Percentiles rank a stretch among this genome's conserved stretches.
Evolutionary conservation across 73 alveolate species (phyloP).

Genomic region (Paramecium sonneborni): DNA sequence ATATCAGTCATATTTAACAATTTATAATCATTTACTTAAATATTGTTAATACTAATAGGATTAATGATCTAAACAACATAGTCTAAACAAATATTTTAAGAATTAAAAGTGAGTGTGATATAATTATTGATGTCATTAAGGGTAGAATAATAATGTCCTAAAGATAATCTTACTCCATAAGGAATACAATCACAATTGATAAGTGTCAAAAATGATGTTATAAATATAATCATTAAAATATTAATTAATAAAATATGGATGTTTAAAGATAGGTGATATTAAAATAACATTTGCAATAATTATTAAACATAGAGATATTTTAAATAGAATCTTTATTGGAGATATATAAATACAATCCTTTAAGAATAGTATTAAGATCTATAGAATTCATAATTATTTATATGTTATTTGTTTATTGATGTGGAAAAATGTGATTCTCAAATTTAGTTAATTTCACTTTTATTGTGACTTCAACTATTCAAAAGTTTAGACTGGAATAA

Average conservation of each 20-base stretch:
- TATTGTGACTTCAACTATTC: not conserved
- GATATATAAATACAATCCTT: too few relatives aligned
- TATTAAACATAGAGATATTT: too few relatives aligned
- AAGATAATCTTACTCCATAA: slow-evolving; percentile 6
- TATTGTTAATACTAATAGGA: not conserved
- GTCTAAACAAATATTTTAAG: not conserved
- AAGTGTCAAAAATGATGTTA: not conserved
- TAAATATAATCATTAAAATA: not conserved
- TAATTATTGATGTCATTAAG: not conserved
- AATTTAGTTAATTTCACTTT: not conserved
- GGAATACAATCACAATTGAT: not conserved
- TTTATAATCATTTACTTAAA: not conserved
- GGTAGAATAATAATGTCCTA: not conserved
- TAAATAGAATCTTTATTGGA: too few relatives aligned
- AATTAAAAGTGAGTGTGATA: not conserved
- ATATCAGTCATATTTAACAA: not conserved
- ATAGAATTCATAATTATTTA: too few relatives aligned
- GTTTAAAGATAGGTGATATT: too few relatives aligned
- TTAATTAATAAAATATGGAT: not conserved
- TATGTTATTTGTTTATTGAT: not conserved
- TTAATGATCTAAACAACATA: not conserved
- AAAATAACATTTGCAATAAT: too few relatives aligned
- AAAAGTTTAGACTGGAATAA: not conserved
- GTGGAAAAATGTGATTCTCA: not conserved
- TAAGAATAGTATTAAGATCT: not conserved